A percentile compares a stretch with the other conserved stretches of the same genome.
These are phyloP conservation scores for Suillus luteus DNA, from an alignment of 768 basidiomycete genomes.

Conservation along the genomic window DNA sequence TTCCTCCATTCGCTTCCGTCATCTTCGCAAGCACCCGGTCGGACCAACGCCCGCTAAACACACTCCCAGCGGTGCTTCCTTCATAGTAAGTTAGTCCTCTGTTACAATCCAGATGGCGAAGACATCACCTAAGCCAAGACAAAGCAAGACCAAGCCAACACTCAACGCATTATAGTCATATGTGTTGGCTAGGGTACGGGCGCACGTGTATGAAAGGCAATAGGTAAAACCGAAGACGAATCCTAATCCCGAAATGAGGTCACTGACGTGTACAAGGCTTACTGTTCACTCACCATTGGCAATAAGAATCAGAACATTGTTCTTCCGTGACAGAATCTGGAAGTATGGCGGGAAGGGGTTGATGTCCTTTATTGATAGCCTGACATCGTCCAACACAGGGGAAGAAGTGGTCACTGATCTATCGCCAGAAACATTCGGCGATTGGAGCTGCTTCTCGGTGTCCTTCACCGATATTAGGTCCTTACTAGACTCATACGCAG, in stretches of 20 bases:
- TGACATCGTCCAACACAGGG: constrained; percentile 39
- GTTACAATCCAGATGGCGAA: background rate
- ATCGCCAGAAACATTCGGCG: constrained; percentile 30
- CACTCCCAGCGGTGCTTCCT: constrained; percentile 54
- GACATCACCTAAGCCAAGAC: constrained; percentile 65
- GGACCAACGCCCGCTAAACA: constrained; percentile 62
- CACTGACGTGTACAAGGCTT: constrained; percentile 4
- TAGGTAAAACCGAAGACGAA: constrained; percentile 73
- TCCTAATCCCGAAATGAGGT: constrained; percentile 41
- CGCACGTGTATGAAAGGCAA: constrained; percentile 70
- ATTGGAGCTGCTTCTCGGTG: constrained; percentile 18
- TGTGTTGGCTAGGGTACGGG: constrained; percentile 61
- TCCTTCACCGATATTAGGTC: constrained; percentile 18
- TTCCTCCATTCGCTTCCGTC: constrained; percentile 47
- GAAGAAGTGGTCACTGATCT: constrained; percentile 16
- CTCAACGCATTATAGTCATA: constrained; percentile 71
- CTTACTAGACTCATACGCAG: constrained; percentile 12
- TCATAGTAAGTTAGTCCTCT: background rate
- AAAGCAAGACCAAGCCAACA: constrained; percentile 75
- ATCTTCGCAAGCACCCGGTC: constrained; percentile 49
- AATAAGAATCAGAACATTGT: constrained; percentile 67
- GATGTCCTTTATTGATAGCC: constrained; percentile 66
- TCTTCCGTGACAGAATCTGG: constrained; percentile 55
- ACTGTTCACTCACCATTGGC: constrained; percentile 22
- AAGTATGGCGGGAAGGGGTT: constrained; percentile 70